phyloP scores from a whole-genome alignment of 2,329 filamentous ascomycete genomes.

The Paecilomyces formosus region DNA sequence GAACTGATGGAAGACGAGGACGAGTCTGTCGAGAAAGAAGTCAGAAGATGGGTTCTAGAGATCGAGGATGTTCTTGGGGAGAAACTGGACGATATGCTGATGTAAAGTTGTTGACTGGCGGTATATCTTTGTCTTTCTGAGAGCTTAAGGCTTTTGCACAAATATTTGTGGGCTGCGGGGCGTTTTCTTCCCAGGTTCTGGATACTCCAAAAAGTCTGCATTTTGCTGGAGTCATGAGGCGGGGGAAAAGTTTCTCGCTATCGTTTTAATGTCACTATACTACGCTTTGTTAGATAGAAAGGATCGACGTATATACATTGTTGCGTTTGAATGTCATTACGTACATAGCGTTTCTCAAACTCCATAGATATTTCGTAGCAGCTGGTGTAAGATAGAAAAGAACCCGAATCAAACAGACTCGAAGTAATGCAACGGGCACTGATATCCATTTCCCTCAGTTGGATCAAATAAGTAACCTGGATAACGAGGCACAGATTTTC shows the following conservation, averaged over 20 bases:
- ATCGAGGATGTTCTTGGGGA: conserved; percentile 88
- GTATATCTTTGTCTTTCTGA: not conserved
- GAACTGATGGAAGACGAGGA: conserved; percentile 96
- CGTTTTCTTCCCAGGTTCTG: not conserved
- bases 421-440: too few species aligned
- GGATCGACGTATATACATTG: not conserved
- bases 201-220: not conserved
- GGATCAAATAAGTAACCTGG: too few species aligned
- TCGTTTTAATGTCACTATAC: not conserved
- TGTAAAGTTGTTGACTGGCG: conserved; percentile 41
- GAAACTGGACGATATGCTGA: conserved; percentile 85
- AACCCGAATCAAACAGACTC: too few species aligned
- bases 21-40: conserved; percentile 84
- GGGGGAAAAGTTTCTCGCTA: not conserved
- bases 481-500: too few species aligned
- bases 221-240: not conserved
- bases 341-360: too few species aligned
- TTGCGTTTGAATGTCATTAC: conserved; percentile 16
- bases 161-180: not conserved
- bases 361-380: too few species aligned
- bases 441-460: too few species aligned
- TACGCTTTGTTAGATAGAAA: not conserved
- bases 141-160: not conserved
- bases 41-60: conserved; percentile 78
- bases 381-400: too few species aligned